Conservation (phyloP, 495 filamentous ascomycete genomes). For the Emericellopsis terricola region DNA sequence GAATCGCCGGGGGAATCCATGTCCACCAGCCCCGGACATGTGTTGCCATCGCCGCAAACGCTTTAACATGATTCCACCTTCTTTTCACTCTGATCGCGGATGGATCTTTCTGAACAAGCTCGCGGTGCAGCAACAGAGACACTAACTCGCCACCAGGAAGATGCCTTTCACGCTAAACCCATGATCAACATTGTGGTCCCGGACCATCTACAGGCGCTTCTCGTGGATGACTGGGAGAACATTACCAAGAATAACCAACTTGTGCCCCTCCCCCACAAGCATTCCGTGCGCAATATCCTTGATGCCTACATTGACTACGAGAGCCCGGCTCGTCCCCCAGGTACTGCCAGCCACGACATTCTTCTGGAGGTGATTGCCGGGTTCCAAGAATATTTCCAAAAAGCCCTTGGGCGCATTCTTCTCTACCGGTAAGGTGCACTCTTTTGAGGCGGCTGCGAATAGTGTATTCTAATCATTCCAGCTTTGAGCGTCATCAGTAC, state of each 20-base stretch:
- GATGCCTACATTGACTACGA: slow-evolving; percentile 58
- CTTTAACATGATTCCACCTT: too few relatives aligned
- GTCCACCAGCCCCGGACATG: too few relatives aligned
- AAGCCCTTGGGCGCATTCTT: slow-evolving; percentile 65
- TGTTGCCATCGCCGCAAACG: too few relatives aligned
- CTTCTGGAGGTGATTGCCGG: slow-evolving; percentile 76
- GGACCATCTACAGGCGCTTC: slow-evolving; percentile 69
- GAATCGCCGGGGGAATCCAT: too few relatives aligned
- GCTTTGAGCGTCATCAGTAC: slow-evolving; percentile 78
- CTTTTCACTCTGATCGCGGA: too few relatives aligned
- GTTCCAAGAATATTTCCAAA: slow-evolving; percentile 81
- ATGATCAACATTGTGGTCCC: slow-evolving; percentile 67
- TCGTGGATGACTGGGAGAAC: slow-evolving; percentile 98
- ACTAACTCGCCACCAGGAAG: too few relatives aligned
- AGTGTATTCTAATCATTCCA: slow-evolving; percentile 6
- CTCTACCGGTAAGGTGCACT: slow-evolving; percentile 46
- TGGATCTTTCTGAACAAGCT: too few relatives aligned
- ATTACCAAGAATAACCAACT: slow-evolving; percentile 86
- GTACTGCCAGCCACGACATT: slow-evolving; percentile 58
- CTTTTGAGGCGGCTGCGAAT: background rate
- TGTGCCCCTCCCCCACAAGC: slow-evolving; percentile 59
- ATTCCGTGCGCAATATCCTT: slow-evolving; percentile 59
- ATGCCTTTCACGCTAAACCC: slow-evolving; percentile 59
- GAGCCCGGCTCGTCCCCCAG: slow-evolving; percentile 41
- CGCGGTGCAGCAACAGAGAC: too few relatives aligned